phyloP scores from a whole-genome alignment of 495 filamentous ascomycete species.

The Penicillium turbatum region DNA sequence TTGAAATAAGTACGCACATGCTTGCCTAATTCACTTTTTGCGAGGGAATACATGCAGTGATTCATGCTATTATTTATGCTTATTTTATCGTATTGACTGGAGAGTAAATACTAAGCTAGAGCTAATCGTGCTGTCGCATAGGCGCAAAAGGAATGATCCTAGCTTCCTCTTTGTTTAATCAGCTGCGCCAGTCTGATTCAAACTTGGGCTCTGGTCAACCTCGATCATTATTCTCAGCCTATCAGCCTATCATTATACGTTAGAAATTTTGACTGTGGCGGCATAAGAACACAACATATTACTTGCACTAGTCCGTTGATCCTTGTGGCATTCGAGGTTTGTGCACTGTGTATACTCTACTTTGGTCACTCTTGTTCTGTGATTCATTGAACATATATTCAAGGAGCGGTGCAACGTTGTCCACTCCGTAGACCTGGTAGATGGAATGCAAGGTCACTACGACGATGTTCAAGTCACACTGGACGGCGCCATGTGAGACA shows the following conservation, averaged over 20 bases:
- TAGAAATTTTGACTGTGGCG: not conserved
- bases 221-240: conserved; percentile 3
- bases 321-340: not conserved
- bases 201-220: conserved; percentile 11
- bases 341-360: not conserved
- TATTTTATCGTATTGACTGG: conserved; percentile 1
- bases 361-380: not conserved
- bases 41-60: conserved; percentile 2
- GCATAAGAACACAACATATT: conserved; percentile 1
- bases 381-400: not conserved
- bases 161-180: not conserved
- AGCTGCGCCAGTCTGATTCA: conserved; percentile 6
- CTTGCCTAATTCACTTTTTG: not conserved
- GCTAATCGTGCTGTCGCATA: conserved; percentile 4
- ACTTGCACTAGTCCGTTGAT: not conserved
- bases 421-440: conserved; percentile 20
- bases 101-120: not conserved
- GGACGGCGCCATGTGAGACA: conserved; percentile 33
- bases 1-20: not conserved
- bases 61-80: not conserved
- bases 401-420: conserved; percentile 14
- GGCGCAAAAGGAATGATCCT: not conserved
- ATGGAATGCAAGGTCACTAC: conserved; percentile 16
- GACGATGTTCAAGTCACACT: conserved; percentile 16
- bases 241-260: conserved; percentile 3